Evolutionary conservation across 2,329 filamentous ascomycete species (phyloP).

Genomic region (Hymenoscyphus infarciens): DNA sequence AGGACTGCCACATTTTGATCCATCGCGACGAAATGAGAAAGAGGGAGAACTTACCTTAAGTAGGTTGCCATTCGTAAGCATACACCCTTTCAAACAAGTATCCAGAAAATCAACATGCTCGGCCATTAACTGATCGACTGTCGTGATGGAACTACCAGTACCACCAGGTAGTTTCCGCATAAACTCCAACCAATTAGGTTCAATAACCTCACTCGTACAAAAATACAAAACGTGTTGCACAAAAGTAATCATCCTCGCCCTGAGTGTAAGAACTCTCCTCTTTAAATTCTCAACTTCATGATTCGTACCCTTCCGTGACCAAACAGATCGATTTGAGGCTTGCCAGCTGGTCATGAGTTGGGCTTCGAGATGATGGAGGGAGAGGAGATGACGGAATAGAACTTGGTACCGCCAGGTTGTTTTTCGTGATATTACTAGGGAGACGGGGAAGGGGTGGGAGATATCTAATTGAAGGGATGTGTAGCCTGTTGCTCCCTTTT

Average conservation of each 20-base stretch:
- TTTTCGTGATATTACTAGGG: background rate
- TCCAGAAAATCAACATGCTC: background rate
- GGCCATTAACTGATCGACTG: background rate
- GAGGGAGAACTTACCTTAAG: background rate
- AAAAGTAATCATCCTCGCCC: background rate
- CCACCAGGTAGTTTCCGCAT: background rate
- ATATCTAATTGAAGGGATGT: background rate
- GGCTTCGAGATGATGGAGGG: background rate
- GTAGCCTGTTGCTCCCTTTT: background rate
- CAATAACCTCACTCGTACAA: background rate
- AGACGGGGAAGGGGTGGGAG: background rate
- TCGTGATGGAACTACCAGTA: background rate
- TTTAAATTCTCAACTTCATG: background rate
- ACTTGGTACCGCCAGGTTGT: background rate
- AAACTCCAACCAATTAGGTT: background rate
- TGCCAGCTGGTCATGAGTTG: background rate
- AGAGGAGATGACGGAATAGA: background rate
- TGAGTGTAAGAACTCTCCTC: background rate
- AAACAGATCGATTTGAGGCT: background rate
- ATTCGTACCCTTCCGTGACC: background rate
- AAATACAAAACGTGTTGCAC: background rate
- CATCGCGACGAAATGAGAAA: background rate
- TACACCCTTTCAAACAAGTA: background rate
- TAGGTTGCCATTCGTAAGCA: background rate
- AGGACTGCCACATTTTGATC: too few species aligned